These are phyloP conservation scores for Calonectria pseudoreteaudii DNA, from an alignment of 2,329 filamentous ascomycete genomes.

Conservation along the genomic window DNA sequence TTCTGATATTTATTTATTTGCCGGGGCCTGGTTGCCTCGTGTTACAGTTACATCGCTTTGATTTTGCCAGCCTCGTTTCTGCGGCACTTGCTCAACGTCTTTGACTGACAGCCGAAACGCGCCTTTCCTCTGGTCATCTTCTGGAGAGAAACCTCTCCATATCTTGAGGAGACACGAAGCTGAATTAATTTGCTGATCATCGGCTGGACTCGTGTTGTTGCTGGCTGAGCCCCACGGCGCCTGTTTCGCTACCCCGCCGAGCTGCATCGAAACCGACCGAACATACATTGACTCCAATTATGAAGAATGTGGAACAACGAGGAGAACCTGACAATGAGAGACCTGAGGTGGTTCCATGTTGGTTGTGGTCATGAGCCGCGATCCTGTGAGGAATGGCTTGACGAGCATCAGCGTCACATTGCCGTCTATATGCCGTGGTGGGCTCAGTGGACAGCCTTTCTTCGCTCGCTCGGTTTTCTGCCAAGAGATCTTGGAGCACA, in stretches of 20 bases:
- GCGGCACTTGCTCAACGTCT: background rate
- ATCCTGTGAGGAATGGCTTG: background rate
- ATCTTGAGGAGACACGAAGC: background rate
- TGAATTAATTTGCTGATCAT: no score
- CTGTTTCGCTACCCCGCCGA: no score
- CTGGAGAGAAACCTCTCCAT: background rate
- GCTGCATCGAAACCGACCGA: background rate
- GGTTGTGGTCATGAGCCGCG: background rate
- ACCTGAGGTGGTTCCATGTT: background rate
- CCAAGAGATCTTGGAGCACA: background rate
- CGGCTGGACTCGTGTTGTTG: no score
- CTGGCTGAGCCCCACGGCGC: background rate
- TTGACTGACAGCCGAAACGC: background rate
- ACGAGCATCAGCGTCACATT: background rate
- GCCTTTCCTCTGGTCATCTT: background rate
- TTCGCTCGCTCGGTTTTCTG: background rate
- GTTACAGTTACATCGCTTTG: background rate
- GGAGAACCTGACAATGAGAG: background rate
- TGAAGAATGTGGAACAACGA: background rate
- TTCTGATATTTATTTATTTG: background rate
- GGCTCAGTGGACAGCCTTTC: background rate
- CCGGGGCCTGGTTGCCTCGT: background rate
- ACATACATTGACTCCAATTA: background rate
- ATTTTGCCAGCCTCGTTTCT: background rate
- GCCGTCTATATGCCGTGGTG: conserved; percentile 4